A percentile compares a stretch with the other conserved stretches of the same genome.
phyloP scores from a whole-genome alignment of 257 asterid species.

The Ocimum tenuiflorum region DNA sequence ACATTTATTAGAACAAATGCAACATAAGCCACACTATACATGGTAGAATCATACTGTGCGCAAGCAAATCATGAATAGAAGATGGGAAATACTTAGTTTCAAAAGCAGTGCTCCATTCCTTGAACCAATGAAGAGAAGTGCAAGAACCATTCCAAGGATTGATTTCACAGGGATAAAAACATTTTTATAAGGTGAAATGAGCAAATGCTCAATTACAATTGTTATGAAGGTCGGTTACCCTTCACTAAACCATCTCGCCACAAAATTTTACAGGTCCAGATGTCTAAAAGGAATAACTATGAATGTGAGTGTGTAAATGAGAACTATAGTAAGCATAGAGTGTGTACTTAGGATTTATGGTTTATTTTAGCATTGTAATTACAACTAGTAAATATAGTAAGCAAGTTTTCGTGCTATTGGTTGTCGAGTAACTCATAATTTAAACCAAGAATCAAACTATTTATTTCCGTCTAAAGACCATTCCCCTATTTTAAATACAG shows the following conservation, averaged over 20 bases:
- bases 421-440: background rate
- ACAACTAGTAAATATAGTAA: background rate
- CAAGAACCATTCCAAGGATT: background rate
- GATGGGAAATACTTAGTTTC: background rate
- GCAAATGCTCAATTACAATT: background rate
- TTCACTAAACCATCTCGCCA: background rate
- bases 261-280: background rate
- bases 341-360: background rate
- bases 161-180: constrained; percentile 2
- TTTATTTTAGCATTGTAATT: background rate
- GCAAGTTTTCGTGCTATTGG: background rate
- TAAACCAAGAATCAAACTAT: background rate
- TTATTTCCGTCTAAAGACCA: too few relatives aligned
- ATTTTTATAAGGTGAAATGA: background rate
- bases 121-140: background rate
- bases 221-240: background rate
- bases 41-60: background rate
- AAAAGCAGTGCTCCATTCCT: background rate
- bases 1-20: background rate
- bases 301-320: background rate
- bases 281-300: background rate
- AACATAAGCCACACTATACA: background rate
- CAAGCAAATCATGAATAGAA: constrained; percentile 1
- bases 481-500: too few relatives aligned
- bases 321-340: background rate